Base-by-base conservation (phyloP, 2,329 filamentous ascomycete genomes). In the Beauveria caledonica region DNA sequence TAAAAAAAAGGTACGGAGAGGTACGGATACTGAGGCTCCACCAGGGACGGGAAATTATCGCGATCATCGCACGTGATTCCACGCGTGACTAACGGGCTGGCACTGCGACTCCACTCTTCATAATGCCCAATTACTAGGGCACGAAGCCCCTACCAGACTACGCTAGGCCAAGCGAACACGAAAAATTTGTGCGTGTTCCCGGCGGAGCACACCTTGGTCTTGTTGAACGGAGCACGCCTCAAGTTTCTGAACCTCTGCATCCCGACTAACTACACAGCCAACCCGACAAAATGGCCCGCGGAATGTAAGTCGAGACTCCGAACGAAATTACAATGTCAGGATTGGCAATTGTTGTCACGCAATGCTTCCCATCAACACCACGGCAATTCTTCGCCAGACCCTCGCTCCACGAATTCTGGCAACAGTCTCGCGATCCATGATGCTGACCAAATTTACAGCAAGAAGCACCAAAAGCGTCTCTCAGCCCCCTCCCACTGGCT, bases 381-480 rank as follows among this genome's bases (percentile, higher is more conserved):
- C 33, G 33, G 15, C 5, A 36, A 36, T 15, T 13, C 33, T 0
- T 36, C 33, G 33, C 13, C 33, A 36, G 33, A 36, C 11, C 33
- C 11, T 36, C 33, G 33, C 13, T 36, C 33, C 11, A 36, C 11
- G 33, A 36, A 36, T 36, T 36, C 33, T 36, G 33, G 33, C 33
- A 36, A 36, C 13, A 36, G 17, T n/a, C 23, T 29, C 21, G 29
- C 25, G 33, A 52, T 5, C 40, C 15, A n/a, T 5, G 58, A 63
- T 60, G 65, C 68, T 74, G 70, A 70, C 76, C 69, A 69, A 29
- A 65, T 66, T 66, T 68, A 74, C 75, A 92, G 89, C 81, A 95
- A 94, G 87, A 97, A 97, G 89, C 94, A 99, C 84, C 93, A 97
- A 83, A 97, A 99, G 92, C 92, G 94, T 86, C 86, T 97, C 78